These are phyloP conservation scores for Leishmania major DNA, from an alignment of 208 protist species.

Conservation along the genomic window DNA sequence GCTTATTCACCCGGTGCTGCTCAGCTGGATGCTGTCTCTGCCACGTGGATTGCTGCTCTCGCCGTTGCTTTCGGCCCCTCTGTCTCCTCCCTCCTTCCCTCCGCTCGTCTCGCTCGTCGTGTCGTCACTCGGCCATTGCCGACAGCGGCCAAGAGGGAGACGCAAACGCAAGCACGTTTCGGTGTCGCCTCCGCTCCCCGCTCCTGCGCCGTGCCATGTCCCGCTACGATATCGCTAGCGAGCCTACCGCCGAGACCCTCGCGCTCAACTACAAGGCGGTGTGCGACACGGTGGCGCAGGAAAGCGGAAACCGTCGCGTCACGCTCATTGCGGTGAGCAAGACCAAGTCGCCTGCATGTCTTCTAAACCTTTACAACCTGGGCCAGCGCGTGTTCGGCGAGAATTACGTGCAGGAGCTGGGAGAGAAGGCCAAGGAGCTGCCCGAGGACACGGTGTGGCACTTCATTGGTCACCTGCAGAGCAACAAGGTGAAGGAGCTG, in stretches of 20 bases:
- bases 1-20: not conserved
- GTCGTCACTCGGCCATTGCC: not conserved
- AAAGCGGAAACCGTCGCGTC: slow-evolving; percentile 42
- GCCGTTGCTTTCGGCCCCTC: not conserved
- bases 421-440: slow-evolving; percentile 82
- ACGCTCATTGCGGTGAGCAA: slow-evolving; percentile 78
- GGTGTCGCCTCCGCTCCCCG: not conserved
- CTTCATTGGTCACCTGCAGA: slow-evolving; percentile 98
- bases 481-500: slow-evolving; percentile 95
- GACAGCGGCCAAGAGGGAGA: not conserved
- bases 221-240: slow-evolving; percentile 62
- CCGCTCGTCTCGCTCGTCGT: not conserved
- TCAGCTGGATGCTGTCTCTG: not conserved
- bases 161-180: slow-evolving; percentile 16
- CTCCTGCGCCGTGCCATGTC: slow-evolving; percentile 35
- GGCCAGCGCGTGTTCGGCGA: slow-evolving; percentile 93
- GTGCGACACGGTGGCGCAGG: slow-evolving; percentile 34
- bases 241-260: slow-evolving; percentile 56
- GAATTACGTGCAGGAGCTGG: slow-evolving; percentile 97
- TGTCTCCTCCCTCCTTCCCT: not conserved
- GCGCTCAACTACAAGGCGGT: slow-evolving; percentile 61
- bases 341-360: slow-evolving; percentile 76
- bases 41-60: not conserved
- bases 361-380: slow-evolving; percentile 62
- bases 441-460: slow-evolving; percentile 95